Evolutionary conservation across 768 basidiomycete genomes (phyloP).

Genomic region (Naganishia friedmannii): DNA sequence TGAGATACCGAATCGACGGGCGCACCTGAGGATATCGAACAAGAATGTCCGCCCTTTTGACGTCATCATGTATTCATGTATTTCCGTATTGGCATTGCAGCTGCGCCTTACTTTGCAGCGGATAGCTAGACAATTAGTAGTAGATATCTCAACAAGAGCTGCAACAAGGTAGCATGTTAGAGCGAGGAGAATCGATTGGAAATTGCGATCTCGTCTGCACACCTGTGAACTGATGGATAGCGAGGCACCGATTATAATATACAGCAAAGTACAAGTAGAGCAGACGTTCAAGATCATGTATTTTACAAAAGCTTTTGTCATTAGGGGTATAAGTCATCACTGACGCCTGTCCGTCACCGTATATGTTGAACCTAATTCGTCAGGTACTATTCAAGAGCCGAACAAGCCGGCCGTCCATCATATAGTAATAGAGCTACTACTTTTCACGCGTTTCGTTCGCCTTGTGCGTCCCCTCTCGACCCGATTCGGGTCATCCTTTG

Average conservation of each 20-base stretch:
- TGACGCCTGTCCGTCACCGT: neutral
- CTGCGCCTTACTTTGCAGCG: too few species aligned
- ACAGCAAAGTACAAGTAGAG: neutral
- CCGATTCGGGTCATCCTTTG: conserved; percentile 19
- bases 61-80: too few species aligned
- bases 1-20: neutral
- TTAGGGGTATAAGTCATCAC: neutral
- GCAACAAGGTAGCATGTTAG: neutral
- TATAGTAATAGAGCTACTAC: conserved; percentile 24
- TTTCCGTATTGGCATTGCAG: too few species aligned
- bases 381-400: neutral
- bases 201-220: neutral
- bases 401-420: neutral
- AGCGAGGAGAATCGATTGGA: neutral
- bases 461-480: conserved; percentile 43
- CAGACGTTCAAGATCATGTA: neutral
- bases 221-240: too few species aligned
- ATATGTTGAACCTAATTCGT: neutral
- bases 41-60: neutral
- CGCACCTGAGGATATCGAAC: neutral
- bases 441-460: conserved; percentile 40
- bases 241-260: neutral
- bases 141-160: too few species aligned
- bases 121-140: too few species aligned
- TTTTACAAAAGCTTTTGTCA: neutral